phyloP scores from a whole-genome alignment of 2,329 filamentous ascomycete genomes.

The Fusarium acutatum region DNA sequence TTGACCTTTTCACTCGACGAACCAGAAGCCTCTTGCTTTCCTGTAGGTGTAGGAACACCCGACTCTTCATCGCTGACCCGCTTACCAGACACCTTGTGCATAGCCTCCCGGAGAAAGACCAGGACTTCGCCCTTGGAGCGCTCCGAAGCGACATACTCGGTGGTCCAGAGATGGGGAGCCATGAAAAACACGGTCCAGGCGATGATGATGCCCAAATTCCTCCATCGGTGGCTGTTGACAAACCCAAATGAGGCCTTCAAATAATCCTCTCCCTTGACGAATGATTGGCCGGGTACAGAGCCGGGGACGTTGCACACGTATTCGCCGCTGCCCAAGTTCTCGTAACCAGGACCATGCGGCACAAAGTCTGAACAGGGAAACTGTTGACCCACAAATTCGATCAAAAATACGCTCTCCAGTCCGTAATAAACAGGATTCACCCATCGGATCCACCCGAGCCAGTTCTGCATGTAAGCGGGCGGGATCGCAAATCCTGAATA shows the following conservation, averaged over 20 bases:
- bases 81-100: not conserved
- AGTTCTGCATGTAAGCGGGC: constrained; percentile 55
- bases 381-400: constrained; percentile 62
- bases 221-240: constrained; percentile 18
- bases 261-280: not conserved
- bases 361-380: constrained; percentile 56
- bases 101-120: constrained; percentile 22
- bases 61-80: not conserved
- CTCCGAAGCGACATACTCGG: constrained; percentile 25
- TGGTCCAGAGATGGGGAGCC: constrained; percentile 13
- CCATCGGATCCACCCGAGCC: constrained; percentile 69
- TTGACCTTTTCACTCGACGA: not conserved
- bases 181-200: constrained; percentile 22
- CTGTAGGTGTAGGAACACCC: not conserved
- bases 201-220: constrained; percentile 27
- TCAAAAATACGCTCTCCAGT: constrained; percentile 70
- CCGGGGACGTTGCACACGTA: not conserved
- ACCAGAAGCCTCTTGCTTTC: not conserved
- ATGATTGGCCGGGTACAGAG: not conserved
- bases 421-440: constrained; percentile 69
- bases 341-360: constrained; percentile 25
- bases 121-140: constrained; percentile 31
- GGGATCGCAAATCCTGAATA: constrained; percentile 59
- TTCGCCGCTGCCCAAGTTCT: not conserved
- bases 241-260: constrained; percentile 13